Evolutionary conservation across 2,329 filamentous ascomycete species (phyloP).

Genomic region (Simplicillium sp.): DNA sequence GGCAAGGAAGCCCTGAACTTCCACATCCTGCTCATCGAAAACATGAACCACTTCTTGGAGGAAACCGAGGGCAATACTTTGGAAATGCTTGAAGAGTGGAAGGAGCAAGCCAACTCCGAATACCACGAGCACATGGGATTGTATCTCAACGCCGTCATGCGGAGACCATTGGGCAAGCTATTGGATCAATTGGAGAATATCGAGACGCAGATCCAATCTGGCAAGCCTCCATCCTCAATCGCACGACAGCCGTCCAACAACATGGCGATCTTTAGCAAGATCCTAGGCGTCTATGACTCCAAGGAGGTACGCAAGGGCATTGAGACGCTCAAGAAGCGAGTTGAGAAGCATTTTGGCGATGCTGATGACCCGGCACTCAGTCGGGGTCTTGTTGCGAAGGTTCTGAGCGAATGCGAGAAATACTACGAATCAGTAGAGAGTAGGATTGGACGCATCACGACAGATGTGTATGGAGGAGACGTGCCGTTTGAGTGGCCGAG

Average conservation of each 20-base stretch:
- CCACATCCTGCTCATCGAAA: slow-evolving; percentile 94
- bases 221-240: slow-evolving; percentile 53
- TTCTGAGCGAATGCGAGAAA: slow-evolving; percentile 50
- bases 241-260: slow-evolving; percentile 76
- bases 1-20: slow-evolving; percentile 97
- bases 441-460: slow-evolving; percentile 49
- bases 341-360: slow-evolving; percentile 96
- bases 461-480: slow-evolving; percentile 56
- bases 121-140: slow-evolving; percentile 78
- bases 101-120: slow-evolving; percentile 65
- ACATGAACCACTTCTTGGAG: slow-evolving; percentile 96
- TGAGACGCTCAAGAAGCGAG: slow-evolving; percentile 77
- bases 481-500: slow-evolving; percentile 58
- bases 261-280: slow-evolving; percentile 75
- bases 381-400: slow-evolving; percentile 45
- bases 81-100: slow-evolving; percentile 74
- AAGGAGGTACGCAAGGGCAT: slow-evolving; percentile 87
- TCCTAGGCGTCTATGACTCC: slow-evolving; percentile 68
- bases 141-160: slow-evolving; percentile 82
- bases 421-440: slow-evolving; percentile 55
- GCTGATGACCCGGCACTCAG: slow-evolving; percentile 65
- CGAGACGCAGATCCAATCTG: slow-evolving; percentile 58
- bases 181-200: slow-evolving; percentile 87
- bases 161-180: slow-evolving; percentile 79
- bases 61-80: slow-evolving; percentile 72